A percentile compares a stretch with the other conserved stretches of the same genome.
These are phyloP conservation scores for Debaryomyces tyrocola DNA, from an alignment of 805 yeast genomes.

Conservation along the genomic window DNA sequence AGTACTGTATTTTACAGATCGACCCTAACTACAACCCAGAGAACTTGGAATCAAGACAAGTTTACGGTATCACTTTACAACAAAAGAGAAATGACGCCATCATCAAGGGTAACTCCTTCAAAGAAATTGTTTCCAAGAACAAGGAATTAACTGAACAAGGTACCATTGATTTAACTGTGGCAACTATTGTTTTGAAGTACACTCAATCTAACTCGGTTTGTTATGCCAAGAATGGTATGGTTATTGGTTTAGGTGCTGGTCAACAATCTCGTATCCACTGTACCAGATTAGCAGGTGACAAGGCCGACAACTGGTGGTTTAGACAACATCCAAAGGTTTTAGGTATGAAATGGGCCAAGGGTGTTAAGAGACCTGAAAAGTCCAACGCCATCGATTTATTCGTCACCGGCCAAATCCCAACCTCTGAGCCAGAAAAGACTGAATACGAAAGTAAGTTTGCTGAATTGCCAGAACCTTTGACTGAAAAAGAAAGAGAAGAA, in stretches of 20 bases:
- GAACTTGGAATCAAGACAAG: conserved; percentile 83
- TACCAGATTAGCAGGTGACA: conserved; percentile 98
- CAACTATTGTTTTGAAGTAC: conserved; percentile 95
- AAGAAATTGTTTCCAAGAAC: conserved; percentile 86
- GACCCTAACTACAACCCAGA: conserved; percentile 93
- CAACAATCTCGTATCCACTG: conserved; percentile 99
- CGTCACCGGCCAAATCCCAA: conserved; percentile 90
- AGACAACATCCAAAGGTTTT: conserved; percentile 97
- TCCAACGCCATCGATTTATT: conserved; percentile 95
- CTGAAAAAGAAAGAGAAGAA: conserved; percentile 78
- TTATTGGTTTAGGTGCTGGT: conserved; percentile 98
- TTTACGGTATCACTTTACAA: conserved; percentile 91
- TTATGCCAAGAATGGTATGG: conserved; percentile 99
- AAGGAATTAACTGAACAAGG: conserved; percentile 91
- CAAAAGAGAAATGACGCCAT: conserved; percentile 98
- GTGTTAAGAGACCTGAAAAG: conserved; percentile 97
- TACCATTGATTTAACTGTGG: conserved; percentile 88
- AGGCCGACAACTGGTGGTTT: conserved; percentile 99
- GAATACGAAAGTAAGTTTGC: conserved; percentile 91
- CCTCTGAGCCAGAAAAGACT: conserved; percentile 84
- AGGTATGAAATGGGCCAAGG: conserved; percentile 95
- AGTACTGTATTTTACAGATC: conserved; percentile 93
- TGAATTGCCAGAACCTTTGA: conserved; percentile 78
- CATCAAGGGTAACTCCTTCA: conserved; percentile 85
- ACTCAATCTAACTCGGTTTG: conserved; percentile 98